Percentiles rank a stretch among this genome's conserved stretches.
Evolutionary conservation across 768 basidiomycete species (phyloP).

Genomic region (Tulasnella sp.): DNA sequence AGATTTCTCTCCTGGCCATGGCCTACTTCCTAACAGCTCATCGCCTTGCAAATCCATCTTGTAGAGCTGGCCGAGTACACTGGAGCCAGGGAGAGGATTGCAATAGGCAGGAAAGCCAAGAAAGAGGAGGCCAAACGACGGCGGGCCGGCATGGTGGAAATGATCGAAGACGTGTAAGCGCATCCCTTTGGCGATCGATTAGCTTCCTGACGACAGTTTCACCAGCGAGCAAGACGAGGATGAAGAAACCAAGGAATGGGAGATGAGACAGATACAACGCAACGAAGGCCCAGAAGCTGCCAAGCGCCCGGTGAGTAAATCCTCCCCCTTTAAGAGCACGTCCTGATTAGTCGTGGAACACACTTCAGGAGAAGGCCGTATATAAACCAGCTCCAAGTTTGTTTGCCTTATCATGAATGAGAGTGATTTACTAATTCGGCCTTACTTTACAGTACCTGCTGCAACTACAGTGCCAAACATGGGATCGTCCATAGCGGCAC

Average conservation of each 20-base stretch:
- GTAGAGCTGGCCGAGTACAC: conserved; percentile 81
- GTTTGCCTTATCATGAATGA: conserved; percentile 18
- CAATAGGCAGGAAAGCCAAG: conserved; percentile 69
- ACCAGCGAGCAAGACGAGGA: conserved; percentile 46
- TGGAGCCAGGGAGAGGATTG: conserved; percentile 75
- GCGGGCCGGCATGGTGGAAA: conserved; percentile 59
- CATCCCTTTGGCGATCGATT: background rate
- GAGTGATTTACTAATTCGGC: background rate
- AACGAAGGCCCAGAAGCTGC: conserved; percentile 40
- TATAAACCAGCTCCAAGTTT: conserved; percentile 68
- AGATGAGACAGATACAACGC: conserved; percentile 67
- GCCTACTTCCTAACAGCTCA: background rate
- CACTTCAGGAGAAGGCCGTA: conserved; percentile 32
- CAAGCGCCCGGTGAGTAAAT: background rate
- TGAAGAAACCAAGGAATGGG: conserved; percentile 79
- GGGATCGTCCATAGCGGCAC: conserved; percentile 45
- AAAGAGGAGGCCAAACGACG: conserved; percentile 58
- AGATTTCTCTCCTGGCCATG: conserved; percentile 17
- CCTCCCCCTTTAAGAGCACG: background rate
- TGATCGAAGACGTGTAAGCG: conserved; percentile 72
- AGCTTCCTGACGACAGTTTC: background rate
- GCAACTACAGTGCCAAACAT: conserved; percentile 53
- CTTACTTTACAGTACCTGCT: conserved; percentile 45
- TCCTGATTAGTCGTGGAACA: background rate
- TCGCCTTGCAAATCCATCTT: background rate